phyloP scores from a whole-genome alignment of 2,329 filamentous ascomycete genomes.

The Clonostachys rosea region DNA sequence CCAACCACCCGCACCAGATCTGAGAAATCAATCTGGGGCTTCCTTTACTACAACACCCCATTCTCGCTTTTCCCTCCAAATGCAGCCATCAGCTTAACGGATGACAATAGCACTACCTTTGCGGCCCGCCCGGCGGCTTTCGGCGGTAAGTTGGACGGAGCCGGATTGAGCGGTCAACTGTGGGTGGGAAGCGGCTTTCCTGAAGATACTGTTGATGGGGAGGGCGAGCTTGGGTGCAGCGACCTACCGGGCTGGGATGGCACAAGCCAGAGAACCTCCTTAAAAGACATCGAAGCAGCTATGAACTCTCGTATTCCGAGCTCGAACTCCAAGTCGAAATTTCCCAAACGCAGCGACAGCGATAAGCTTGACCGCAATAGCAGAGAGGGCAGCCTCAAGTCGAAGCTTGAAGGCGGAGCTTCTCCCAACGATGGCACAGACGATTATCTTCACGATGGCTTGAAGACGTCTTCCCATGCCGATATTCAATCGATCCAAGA shows the following conservation, averaged over 20 bases:
- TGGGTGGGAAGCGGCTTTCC: conserved; percentile 93
- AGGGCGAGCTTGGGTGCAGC: conserved; percentile 90
- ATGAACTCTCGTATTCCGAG: conserved; percentile 26
- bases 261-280: conserved; percentile 39
- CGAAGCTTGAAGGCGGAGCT: conserved; percentile 3
- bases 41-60: conserved; percentile 70
- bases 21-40: conserved; percentile 22
- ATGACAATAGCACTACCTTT: conserved; percentile 98
- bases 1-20: conserved; percentile 8
- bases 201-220: conserved; percentile 66
- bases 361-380: conserved; percentile 17
- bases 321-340: conserved; percentile 5
- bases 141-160: conserved; percentile 70
- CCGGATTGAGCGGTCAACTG: conserved; percentile 80
- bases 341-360: background rate
- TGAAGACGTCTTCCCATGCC: conserved; percentile 51
- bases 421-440: conserved; percentile 72
- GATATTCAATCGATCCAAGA: conserved; percentile 92
- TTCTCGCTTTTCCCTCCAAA: conserved; percentile 92
- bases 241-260: conserved; percentile 88
- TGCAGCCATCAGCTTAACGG: conserved; percentile 90
- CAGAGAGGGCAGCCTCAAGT: conserved; percentile 8
- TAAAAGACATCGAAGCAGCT: conserved; percentile 8
- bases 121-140: conserved; percentile 90
- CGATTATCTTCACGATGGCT: conserved; percentile 67